These are phyloP conservation scores for Melaleuca quinquenervia DNA, from an alignment of 345 rosid species.

Conservation along the genomic window DNA sequence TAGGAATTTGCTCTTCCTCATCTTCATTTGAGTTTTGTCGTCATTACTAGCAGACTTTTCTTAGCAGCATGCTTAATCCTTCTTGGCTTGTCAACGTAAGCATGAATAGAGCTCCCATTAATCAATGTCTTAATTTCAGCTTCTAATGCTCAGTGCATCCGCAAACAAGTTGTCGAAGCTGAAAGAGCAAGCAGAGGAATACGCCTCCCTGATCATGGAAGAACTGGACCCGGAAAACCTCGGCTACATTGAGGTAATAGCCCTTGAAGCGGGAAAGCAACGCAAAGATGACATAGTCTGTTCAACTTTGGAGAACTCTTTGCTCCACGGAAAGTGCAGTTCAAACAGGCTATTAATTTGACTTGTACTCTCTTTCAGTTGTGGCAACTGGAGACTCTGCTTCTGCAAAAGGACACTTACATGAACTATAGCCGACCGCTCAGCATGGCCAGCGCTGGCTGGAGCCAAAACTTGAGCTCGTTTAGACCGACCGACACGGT, in stretches of 20 bases:
- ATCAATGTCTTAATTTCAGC: constrained; percentile 36
- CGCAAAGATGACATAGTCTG: neutral
- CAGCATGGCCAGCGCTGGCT: constrained; percentile 57
- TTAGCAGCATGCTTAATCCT: neutral
- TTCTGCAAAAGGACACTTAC: constrained; percentile 76
- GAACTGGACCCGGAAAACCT: constrained; percentile 90
- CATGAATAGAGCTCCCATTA: neutral
- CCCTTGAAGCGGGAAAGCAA: neutral
- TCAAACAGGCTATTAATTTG: neutral
- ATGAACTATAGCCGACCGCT: constrained; percentile 88
- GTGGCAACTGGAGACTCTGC: constrained; percentile 93
- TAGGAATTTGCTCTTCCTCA: constrained; percentile 2
- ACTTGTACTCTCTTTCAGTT: constrained; percentile 24
- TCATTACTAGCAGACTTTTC: neutral
- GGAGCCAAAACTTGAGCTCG: constrained; percentile 52
- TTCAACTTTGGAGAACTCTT: neutral
- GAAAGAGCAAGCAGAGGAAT: constrained; percentile 90
- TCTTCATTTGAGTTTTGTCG: neutral
- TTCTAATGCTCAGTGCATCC: constrained; percentile 90
- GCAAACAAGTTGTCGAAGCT: constrained; percentile 85
- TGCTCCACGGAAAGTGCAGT: neutral
- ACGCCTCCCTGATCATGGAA: constrained; percentile 91
- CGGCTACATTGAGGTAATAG: constrained; percentile 84
- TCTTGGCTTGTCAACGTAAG: neutral
- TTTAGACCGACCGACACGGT: constrained; percentile 26